These are phyloP conservation scores for Pinus tabuliformis DNA, from an alignment of 75 land plant species.

Conservation along the genomic window DNA sequence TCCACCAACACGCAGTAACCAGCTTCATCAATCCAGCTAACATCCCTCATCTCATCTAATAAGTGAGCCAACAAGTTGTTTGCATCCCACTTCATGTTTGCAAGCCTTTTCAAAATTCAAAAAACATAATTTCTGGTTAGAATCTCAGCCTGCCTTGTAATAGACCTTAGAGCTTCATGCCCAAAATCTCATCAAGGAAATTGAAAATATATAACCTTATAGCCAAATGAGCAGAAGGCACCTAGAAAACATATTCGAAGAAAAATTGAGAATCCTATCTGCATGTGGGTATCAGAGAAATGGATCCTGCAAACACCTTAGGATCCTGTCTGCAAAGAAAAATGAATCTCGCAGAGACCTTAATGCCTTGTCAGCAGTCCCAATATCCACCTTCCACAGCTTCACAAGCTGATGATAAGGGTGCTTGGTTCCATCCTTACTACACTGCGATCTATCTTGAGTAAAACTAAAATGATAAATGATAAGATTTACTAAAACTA, in stretches of 20 bases:
- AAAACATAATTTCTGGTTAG: background rate
- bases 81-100: background rate
- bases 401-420: too few species aligned
- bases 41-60: conserved; percentile 62
- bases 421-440: too few species aligned
- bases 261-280: too few species aligned
- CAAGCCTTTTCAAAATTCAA: background rate
- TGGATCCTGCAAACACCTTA: background rate
- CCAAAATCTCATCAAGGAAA: background rate
- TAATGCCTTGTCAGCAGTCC: background rate
- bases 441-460: too few species aligned
- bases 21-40: conserved; percentile 41
- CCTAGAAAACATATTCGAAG: background rate
- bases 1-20: conserved; percentile 32
- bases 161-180: background rate
- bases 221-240: background rate
- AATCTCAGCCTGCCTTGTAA: background rate
- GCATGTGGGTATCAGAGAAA: background rate
- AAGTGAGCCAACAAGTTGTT: conserved; percentile 16
- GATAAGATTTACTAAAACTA: too few species aligned
- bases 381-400: too few species aligned
- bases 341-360: background rate
- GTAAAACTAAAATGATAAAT: too few species aligned
- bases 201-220: background rate
- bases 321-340: background rate